phyloP scores from a whole-genome alignment of 169 alveolate genomes.

The Eimeria sp. region DNA sequence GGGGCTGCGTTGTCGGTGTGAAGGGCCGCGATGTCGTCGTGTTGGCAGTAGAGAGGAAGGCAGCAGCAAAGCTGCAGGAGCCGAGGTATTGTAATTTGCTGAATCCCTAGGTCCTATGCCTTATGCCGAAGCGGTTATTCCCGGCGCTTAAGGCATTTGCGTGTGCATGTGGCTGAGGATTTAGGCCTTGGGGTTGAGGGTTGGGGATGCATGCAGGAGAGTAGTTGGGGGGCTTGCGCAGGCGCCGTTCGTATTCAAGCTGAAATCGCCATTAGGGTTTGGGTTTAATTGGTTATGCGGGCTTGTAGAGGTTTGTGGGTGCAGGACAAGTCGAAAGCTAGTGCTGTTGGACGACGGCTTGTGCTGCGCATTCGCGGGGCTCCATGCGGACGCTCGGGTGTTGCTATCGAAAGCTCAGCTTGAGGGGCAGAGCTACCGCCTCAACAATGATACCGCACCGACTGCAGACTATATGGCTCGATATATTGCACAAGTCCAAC shows the following conservation, averaged over 20 bases:
- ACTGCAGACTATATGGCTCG: slow-evolving; percentile 98
- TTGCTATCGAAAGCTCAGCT: slow-evolving; percentile 97
- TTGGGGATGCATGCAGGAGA: too few relatives aligned
- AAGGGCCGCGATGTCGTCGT: slow-evolving; percentile 97
- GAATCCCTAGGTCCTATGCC: slow-evolving; percentile 58
- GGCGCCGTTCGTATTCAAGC: too few relatives aligned
- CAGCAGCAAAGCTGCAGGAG: slow-evolving; percentile 97
- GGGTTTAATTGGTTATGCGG: too few relatives aligned
- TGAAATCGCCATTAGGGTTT: too few relatives aligned
- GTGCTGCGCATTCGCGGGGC: slow-evolving; percentile 99
- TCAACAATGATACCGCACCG: slow-evolving; percentile 97
- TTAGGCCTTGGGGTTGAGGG: neutral
- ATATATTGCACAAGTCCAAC: slow-evolving; percentile 97
- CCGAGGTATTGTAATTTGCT: too few relatives aligned
- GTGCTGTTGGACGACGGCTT: slow-evolving; percentile 96
- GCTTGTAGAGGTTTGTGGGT: too few relatives aligned
- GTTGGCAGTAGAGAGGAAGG: slow-evolving; percentile 98
- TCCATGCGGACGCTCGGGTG: slow-evolving; percentile 99
- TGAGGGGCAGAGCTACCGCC: slow-evolving; percentile 98
- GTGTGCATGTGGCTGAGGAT: too few relatives aligned
- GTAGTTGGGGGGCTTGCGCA: too few relatives aligned
- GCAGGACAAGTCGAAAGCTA: slow-evolving; percentile 95
- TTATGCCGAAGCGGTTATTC: slow-evolving; percentile 78
- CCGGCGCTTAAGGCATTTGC: neutral
- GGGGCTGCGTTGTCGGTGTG: slow-evolving; percentile 98